Evolutionary conservation across 2,329 filamentous ascomycete genomes (phyloP).

Genomic region (Lecanicillium sp.): DNA sequence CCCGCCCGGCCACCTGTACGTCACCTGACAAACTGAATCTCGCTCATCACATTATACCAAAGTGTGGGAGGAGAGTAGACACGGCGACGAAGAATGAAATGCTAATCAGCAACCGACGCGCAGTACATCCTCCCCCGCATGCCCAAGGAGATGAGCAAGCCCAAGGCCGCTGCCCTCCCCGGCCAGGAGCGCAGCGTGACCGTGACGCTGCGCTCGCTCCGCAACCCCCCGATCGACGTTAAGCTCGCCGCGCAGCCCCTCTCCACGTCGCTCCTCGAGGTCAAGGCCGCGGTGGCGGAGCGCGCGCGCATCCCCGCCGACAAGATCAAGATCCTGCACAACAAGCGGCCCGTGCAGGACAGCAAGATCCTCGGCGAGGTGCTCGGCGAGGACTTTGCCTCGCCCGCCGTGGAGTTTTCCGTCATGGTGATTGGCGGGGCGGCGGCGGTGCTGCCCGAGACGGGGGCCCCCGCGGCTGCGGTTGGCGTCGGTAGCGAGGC

Average conservation of each 20-base stretch:
- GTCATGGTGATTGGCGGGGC: constrained; percentile 82
- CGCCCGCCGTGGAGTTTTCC: constrained; percentile 62
- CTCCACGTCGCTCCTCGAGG: constrained; percentile 68
- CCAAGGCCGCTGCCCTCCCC: constrained; percentile 39
- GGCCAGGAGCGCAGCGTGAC: constrained; percentile 47
- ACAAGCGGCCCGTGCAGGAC: constrained; percentile 79
- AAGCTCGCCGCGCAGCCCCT: constrained; percentile 56
- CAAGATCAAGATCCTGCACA: constrained; percentile 80
- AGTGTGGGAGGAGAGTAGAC: too few species aligned
- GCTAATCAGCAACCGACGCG: too few species aligned
- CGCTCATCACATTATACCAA: too few species aligned
- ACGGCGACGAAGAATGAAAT: too few species aligned
- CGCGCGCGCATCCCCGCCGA: constrained; percentile 59
- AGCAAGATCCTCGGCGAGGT: constrained; percentile 72
- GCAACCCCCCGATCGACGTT: constrained; percentile 66
- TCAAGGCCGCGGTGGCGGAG: constrained; percentile 64
- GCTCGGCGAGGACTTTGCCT: constrained; percentile 40
- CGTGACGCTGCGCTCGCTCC: constrained; percentile 67
- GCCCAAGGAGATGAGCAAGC: constrained; percentile 49
- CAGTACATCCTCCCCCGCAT: constrained; percentile 70
- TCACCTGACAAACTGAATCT: too few species aligned
- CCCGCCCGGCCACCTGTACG: constrained; percentile 69
- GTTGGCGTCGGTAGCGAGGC: constrained; percentile 20
- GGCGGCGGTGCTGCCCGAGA: constrained; percentile 37
- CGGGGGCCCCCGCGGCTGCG: not conserved